Evolutionary conservation across 176 grass and related monocot species (phyloP), one percentile per base, ranked within the genome.

Genomic region (Zizania latifolia): DNA sequence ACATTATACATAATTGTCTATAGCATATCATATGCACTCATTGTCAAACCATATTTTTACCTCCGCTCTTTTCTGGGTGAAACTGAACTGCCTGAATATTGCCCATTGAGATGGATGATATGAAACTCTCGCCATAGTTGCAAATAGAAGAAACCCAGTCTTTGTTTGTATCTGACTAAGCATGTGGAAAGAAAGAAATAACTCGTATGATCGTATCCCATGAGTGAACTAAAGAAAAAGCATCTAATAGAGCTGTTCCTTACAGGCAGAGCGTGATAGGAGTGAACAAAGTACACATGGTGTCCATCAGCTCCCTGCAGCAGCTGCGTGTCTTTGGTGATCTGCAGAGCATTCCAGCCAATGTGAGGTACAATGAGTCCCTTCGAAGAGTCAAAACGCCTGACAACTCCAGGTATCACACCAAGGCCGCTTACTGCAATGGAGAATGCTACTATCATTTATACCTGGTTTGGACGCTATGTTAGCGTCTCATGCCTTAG

Each of bases 221-320:
- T 45, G 46, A 75, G 30, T 72, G 44, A 48, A 78, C 39, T 31
- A 56, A 27, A 50, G 78, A 62, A 78, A 28, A 34, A 68, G 28
- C 29, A 81, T 50, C 6, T 30, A 73, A 38, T 39, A 57, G 16
- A n/a, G 27, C 0, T 76, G 31, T 21, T 66, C 65, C 61, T 76
- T 92, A 94, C 91, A 65, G 95, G 86, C 37, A 92, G 28, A 70
- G 82, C 84, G 36, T 86, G 89, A 24, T 94, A 99, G 16, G 95
- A 99, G 87, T 99, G 95, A 86, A 94, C 95, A 84, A 98, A 98
- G 57, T 98, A 98, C 76, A 98, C 86, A 82, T 98, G 95, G 31
- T 87, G 82, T 10, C 89, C 86, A 82, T 92, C 91, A 76, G 73
- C 77, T 64, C 79, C 91, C 69, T 98, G 73, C 36, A 98, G 90